A percentile compares a stretch with the other conserved stretches of the same genome.
phyloP scores from a whole-genome alignment of 192 early-diverging fungal species.

The Haplosporangium gracile region DNA sequence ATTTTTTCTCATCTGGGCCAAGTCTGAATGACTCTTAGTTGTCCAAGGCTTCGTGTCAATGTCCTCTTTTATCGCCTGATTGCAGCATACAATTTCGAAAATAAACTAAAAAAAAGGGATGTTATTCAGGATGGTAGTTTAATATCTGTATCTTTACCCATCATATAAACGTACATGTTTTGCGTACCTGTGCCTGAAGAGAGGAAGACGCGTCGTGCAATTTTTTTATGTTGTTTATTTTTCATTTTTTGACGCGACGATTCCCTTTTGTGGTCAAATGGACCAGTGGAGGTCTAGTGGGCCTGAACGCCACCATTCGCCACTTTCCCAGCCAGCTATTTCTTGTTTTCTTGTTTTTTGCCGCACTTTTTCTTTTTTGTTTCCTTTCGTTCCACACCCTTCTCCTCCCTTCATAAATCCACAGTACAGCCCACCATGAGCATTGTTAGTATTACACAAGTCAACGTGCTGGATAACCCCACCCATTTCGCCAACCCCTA shows the following conservation, averaged over 20 bases:
- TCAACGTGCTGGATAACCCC: constrained; percentile 90
- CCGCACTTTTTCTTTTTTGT: background rate
- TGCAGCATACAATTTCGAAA: no score
- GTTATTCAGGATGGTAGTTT: background rate
- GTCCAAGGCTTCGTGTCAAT: no score
- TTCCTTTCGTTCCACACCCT: background rate
- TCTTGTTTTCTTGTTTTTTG: background rate
- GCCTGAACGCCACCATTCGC: constrained; percentile 13
- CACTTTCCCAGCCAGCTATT: background rate
- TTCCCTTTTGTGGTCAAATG: background rate
- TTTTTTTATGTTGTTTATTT: background rate
- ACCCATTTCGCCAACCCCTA: constrained; percentile 85
- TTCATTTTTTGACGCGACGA: background rate
- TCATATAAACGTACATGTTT: background rate
- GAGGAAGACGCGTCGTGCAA: background rate
- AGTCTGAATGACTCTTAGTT: no score
- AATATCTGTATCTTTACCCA: background rate
- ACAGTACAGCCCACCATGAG: constrained; percentile 67
- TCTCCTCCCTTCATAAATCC: no score
- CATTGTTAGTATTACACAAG: constrained; percentile 84
- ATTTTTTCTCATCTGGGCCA: background rate
- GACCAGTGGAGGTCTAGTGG: background rate
- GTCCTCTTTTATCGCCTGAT: no score
- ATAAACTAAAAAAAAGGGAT: background rate
- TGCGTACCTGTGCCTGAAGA: background rate